Conservation (phyloP, 441 rosid genomes). For the Sinapis alba region DNA sequence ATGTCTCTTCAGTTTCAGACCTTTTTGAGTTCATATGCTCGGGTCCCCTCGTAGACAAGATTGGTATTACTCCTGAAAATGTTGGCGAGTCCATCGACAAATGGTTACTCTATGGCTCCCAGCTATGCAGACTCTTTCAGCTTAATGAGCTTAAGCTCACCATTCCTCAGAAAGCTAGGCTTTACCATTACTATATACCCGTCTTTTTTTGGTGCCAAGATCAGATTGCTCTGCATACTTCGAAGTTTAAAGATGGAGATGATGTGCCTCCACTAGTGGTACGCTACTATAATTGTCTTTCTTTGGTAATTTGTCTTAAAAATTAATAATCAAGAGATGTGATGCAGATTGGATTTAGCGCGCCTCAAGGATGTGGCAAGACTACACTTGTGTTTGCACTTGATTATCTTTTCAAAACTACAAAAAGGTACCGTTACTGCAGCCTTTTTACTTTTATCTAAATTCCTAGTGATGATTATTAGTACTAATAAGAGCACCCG, state of each 20-base stretch:
- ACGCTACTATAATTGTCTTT: slow-evolving; percentile 51
- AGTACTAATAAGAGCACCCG: too few relatives aligned
- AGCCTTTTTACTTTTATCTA: neutral
- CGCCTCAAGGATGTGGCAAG: slow-evolving; percentile 99
- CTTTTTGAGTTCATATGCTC: slow-evolving; percentile 78
- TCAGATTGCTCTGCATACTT: slow-evolving; percentile 64
- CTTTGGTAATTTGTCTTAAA: neutral
- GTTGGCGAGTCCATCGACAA: slow-evolving; percentile 73
- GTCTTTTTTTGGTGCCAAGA: slow-evolving; percentile 90
- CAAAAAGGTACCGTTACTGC: slow-evolving; percentile 60
- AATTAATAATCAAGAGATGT: neutral
- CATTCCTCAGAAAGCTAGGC: slow-evolving; percentile 71
- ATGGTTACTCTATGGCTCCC: slow-evolving; percentile 75
- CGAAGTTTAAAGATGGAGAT: slow-evolving; percentile 63
- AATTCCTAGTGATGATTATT: neutral
- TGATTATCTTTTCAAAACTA: slow-evolving; percentile 71
- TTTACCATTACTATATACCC: slow-evolving; percentile 90
- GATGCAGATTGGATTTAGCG: slow-evolving; percentile 93
- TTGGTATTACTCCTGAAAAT: slow-evolving; percentile 61
- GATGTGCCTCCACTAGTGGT: slow-evolving; percentile 92
- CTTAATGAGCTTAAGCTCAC: slow-evolving; percentile 72
- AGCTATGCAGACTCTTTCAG: slow-evolving; percentile 69
- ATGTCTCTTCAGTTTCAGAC: slow-evolving; percentile 73
- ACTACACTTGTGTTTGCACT: slow-evolving; percentile 97
- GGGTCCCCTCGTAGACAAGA: slow-evolving; percentile 76